phyloP scores from a whole-genome alignment of 2,329 filamentous ascomycete species.

The Zasmidium citrigriseum region DNA sequence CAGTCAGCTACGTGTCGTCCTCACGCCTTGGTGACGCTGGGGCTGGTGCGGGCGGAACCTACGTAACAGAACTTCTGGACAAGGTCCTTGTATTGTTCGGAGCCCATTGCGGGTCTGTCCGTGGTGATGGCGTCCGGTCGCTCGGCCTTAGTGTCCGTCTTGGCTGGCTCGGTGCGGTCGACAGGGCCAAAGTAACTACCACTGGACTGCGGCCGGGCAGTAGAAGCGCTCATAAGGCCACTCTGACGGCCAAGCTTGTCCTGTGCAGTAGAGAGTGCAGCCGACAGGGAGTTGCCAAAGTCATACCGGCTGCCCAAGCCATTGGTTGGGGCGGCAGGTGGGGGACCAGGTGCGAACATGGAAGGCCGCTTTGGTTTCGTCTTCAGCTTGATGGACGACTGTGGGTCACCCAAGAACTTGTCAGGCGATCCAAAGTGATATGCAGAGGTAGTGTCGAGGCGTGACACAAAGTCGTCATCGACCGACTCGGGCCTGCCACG shows the following conservation, averaged over 20 bases:
- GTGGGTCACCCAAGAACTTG: conserved; percentile 59
- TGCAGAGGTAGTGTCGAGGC: conserved; percentile 47
- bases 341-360: conserved; percentile 55
- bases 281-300: conserved; percentile 86
- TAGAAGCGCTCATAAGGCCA: conserved; percentile 40
- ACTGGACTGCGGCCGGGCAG: conserved; percentile 41
- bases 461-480: conserved; percentile 70
- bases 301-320: conserved; percentile 82
- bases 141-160: conserved; percentile 29
- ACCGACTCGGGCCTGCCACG: conserved; percentile 54
- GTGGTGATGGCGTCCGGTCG: conserved; percentile 58
- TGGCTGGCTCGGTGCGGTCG: conserved; percentile 33
- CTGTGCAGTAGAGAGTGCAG: conserved; percentile 75
- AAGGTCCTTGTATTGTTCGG: conserved; percentile 91
- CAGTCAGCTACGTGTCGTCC: conserved; percentile 32
- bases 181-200: conserved; percentile 42
- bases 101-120: conserved; percentile 72
- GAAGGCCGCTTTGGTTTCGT: conserved; percentile 62
- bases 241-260: conserved; percentile 61
- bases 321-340: conserved; percentile 61
- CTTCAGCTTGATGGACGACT: conserved; percentile 66
- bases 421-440: conserved; percentile 47
- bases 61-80: conserved; percentile 99
- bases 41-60: conserved; percentile 61
- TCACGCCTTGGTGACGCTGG: conserved; percentile 30